Conservation (phyloP, 495 filamentous ascomycete species). For the Ascodesmis nigricans region DNA sequence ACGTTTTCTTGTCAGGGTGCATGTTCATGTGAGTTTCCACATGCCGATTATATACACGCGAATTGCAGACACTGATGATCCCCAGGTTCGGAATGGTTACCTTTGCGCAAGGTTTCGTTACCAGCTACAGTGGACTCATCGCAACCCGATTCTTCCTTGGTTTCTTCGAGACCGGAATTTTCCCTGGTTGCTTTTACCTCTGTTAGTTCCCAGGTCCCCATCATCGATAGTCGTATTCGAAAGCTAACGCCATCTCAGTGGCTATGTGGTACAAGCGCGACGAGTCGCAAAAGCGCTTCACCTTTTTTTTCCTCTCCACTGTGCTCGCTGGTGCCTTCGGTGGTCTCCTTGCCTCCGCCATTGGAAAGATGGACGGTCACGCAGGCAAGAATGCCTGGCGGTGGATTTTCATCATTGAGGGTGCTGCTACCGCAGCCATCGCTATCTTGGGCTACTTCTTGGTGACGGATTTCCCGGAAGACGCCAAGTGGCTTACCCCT, state of each 20-base stretch:
- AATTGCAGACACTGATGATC: no score
- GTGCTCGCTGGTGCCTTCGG: slow-evolving; percentile 73
- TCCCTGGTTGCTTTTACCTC: slow-evolving; percentile 52
- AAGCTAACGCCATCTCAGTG: no score
- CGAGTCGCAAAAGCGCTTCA: slow-evolving; percentile 75
- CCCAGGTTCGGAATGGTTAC: slow-evolving; percentile 69
- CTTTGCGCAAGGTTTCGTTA: slow-evolving; percentile 55
- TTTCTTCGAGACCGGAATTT: slow-evolving; percentile 75
- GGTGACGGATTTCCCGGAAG: slow-evolving; percentile 55
- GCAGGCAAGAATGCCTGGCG: slow-evolving; percentile 42
- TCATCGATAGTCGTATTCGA: slow-evolving; percentile 1
- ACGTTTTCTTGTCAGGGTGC: slow-evolving; percentile 34
- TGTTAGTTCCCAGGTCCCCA: slow-evolving; percentile 23
- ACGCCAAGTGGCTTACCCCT: slow-evolving; percentile 41
- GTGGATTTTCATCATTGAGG: slow-evolving; percentile 45
- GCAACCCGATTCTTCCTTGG: slow-evolving; percentile 63
- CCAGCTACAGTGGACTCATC: slow-evolving; percentile 57
- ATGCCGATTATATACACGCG: no score
- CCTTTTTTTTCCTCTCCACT: slow-evolving; percentile 72
- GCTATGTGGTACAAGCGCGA: slow-evolving; percentile 74
- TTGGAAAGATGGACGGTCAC: slow-evolving; percentile 52
- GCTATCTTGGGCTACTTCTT: slow-evolving; percentile 49
- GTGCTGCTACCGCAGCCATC: slow-evolving; percentile 22
- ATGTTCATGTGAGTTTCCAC: no score
- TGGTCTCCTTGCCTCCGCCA: slow-evolving; percentile 58